A percentile compares a stretch with the other conserved stretches of the same genome.
phyloP scores from a whole-genome alignment of 2,329 filamentous ascomycete species.

The Venturia pyrina region DNA sequence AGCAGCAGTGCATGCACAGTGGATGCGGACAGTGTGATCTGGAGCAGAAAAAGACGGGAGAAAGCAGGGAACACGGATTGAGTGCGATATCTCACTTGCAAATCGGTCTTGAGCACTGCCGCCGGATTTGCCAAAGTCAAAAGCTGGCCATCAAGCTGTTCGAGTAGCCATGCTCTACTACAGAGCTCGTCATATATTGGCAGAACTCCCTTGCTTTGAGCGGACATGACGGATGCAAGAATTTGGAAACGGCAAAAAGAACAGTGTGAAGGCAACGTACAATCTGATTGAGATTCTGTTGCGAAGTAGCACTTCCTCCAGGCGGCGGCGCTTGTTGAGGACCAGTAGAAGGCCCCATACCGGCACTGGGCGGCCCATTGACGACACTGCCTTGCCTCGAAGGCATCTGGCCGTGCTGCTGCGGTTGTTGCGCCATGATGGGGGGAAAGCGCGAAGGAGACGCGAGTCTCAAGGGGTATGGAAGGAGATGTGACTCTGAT shows the following conservation, averaged over 20 bases:
- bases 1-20: background rate
- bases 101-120: background rate
- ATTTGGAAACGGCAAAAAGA: background rate
- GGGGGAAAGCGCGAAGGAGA: background rate
- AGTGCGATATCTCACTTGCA: background rate
- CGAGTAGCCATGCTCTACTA: too few relatives aligned
- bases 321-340: conserved; percentile 38
- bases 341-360: conserved; percentile 24
- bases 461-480: background rate
- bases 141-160: too few relatives aligned
- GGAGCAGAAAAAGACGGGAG: background rate
- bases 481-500: background rate
- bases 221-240: background rate
- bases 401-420: conserved; percentile 12
- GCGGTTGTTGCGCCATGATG: background rate
- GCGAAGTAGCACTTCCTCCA: conserved; percentile 50
- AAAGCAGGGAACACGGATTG: background rate
- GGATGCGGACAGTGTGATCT: background rate
- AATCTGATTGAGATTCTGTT: conserved; percentile 91
- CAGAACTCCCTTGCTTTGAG: too few relatives aligned
- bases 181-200: too few relatives aligned
- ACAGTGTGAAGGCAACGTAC: conserved; percentile 45
- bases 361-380: conserved; percentile 31
- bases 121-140: too few relatives aligned
- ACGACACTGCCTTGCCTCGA: conserved; percentile 31